Evolutionary conservation across 2,329 filamentous ascomycete genomes (phyloP).

Genomic region (Stagonosporopsis tanaceti): DNA sequence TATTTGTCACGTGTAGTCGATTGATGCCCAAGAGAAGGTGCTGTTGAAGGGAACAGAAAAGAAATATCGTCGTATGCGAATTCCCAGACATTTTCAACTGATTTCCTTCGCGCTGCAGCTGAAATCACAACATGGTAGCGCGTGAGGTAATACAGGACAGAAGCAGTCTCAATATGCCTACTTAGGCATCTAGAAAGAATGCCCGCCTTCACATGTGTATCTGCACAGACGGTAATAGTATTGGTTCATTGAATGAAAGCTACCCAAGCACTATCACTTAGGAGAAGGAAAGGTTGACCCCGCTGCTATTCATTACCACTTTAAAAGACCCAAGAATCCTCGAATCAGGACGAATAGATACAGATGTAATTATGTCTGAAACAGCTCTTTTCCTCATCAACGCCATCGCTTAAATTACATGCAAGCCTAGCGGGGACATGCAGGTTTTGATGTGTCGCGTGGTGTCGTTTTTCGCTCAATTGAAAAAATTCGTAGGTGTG

Average conservation of each 20-base stretch:
- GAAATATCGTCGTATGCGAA: too few relatives aligned
- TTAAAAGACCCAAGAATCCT: background rate
- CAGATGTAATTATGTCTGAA: constrained; percentile 4
- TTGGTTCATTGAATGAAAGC: background rate
- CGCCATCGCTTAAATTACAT: background rate
- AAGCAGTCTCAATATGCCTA: too few relatives aligned
- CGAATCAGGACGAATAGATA: constrained; percentile 1
- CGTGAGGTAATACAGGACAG: too few relatives aligned
- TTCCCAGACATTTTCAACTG: too few relatives aligned
- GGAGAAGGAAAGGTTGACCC: background rate
- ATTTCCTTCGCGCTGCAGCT: too few relatives aligned
- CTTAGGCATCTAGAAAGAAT: too few relatives aligned
- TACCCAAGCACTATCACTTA: background rate
- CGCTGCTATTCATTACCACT: constrained; percentile 6
- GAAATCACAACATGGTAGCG: too few relatives aligned
- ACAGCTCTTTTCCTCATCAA: background rate
- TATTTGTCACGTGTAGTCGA: too few relatives aligned
- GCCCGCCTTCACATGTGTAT: background rate
- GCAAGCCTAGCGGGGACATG: background rate
- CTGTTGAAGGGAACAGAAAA: too few relatives aligned
- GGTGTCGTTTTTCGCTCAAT: background rate
- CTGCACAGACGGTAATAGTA: background rate
- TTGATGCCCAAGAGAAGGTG: too few relatives aligned
- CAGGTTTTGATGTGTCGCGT: background rate
- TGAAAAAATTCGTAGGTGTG: too few relatives aligned